Base-by-base conservation (phyloP, 1,284 basidiomycete species). In the Irpex sp. region DNA sequence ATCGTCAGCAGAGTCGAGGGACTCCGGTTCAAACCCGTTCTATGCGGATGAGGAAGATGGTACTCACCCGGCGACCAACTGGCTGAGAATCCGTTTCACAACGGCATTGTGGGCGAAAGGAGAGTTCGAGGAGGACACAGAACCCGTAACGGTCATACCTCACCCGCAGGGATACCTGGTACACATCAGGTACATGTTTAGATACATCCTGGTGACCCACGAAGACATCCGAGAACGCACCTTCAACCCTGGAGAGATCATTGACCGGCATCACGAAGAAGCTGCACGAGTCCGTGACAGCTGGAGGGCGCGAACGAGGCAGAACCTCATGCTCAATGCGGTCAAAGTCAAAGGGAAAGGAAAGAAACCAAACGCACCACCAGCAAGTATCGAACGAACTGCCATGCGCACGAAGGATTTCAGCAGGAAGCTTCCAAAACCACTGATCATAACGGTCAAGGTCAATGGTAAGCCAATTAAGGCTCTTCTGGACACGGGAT, bases 401-500 rank as follows among this genome's bases (percentile, higher is more conserved):
- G 31, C 59, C 2, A 17, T 51, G 13, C 26, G 17, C 1, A 26
- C 59, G 2, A 54, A 40, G 36, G 64, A 63, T 56, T 64, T 62
- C 37, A 17, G 19, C 9, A 59, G 62, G 3, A 59, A 44, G 2
- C 15, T 80, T 0, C 77, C 76, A 0, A 71, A 71, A 19, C 74
- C 74, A 0, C 54, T 80, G 0, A 70, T 79, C 0, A 63, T 81
- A 0, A 69, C 74, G 0, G 73, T 74, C 0, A 56, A 67, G 0
- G 57, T 81, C 0, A 75, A 79, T 65, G 77, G 73, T 0, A 66
- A 75, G 0, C 70, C 74, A 0, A 68, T 68, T 1, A 38, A 68
- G 1, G 76, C 75, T 0, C 59, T 80, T 7, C 17, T 81, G 0
- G 76, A 80, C 52, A 66, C 72, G 0, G 76, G 77, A 0, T 81